Conservation (phyloP, 306 rosid genomes). For the Cucumis sativus region Cucumber_9930_V3 NC_026657.2:19886501-19887000, state of each 20-base stretch:
- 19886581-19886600: not conserved
- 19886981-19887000: not conserved
- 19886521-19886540: no score
- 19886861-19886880: not conserved
- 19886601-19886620: not conserved
- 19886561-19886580: not conserved
- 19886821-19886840: not conserved
- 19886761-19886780: not conserved
- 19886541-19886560: not conserved
- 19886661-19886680: not conserved
- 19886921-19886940: not conserved
- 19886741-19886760: not conserved
- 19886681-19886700: not conserved
- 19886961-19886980: not conserved
- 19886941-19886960: not conserved
- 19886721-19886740: not conserved
- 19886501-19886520: no score
- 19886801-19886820: not conserved
- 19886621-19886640: not conserved
- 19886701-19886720: not conserved
- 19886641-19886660: not conserved
- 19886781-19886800: not conserved
- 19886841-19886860: not conserved
- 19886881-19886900: not conserved
- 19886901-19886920: not conserved